Percentiles rank a stretch among this genome's conserved stretches.
phyloP scores from a whole-genome alignment of 768 basidiomycete genomes.

The Boletus reticulatus region DNA sequence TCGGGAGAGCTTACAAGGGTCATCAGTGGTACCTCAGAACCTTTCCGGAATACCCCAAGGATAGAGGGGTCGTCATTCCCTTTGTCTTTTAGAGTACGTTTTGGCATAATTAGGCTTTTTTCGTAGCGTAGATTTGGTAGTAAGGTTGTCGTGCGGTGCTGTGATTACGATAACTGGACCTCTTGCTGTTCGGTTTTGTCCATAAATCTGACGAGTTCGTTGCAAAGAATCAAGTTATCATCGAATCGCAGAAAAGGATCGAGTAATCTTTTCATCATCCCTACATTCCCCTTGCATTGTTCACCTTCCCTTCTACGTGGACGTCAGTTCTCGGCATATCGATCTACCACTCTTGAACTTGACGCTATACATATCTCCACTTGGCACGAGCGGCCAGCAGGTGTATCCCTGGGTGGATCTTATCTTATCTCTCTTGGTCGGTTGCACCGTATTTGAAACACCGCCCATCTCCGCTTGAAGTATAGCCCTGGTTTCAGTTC shows the following conservation, averaged over 20 bases:
- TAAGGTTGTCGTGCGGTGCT: too few relatives aligned
- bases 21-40: conserved; percentile 82
- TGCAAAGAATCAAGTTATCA: background rate
- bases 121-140: background rate
- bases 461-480: conserved; percentile 15
- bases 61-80: conserved; percentile 79
- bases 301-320: conserved; percentile 24
- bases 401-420: conserved; percentile 1
- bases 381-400: background rate
- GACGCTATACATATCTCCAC: conserved; percentile 1
- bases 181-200: too few relatives aligned
- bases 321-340: conserved; percentile 12
- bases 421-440: too few relatives aligned
- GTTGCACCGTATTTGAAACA: background rate
- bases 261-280: conserved; percentile 13
- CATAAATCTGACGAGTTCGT: too few relatives aligned
- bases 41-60: conserved; percentile 80
- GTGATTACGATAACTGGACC: too few relatives aligned
- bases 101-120: background rate
- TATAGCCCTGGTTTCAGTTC: background rate
- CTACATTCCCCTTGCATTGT: conserved; percentile 18
- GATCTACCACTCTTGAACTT: conserved; percentile 6
- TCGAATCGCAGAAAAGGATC: background rate
- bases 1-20: conserved; percentile 76
- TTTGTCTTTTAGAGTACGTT: conserved; percentile 52